phyloP scores from a whole-genome alignment of 352 stramenopile species.

The Globisporangium splendens region DNA sequence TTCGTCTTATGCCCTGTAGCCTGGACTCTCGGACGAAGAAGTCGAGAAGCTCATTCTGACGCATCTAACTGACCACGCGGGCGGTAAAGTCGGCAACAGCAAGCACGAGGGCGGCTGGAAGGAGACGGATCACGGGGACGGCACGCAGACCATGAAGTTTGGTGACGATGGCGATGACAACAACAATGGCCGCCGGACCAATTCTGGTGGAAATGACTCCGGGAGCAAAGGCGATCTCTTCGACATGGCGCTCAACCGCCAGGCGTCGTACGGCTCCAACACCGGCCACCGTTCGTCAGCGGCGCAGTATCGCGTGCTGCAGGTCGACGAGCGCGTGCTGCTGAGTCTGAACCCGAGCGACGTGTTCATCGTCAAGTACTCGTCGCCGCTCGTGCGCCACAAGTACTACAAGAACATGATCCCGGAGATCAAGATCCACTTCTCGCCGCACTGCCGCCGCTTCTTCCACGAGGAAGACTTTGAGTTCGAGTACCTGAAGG shows the following conservation, averaged over 20 bases:
- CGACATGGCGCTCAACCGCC: constrained; percentile 83
- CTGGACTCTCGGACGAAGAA: constrained; percentile 75
- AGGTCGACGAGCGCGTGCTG: constrained; percentile 75
- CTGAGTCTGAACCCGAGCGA: constrained; percentile 71
- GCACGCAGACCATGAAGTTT: constrained; percentile 81
- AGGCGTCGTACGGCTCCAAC: constrained; percentile 51
- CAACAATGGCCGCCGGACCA: constrained; percentile 27
- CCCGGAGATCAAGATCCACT: constrained; percentile 89
- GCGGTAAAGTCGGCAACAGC: constrained; percentile 19
- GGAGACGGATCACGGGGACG: constrained; percentile 55
- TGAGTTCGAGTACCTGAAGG: constrained; percentile 91
- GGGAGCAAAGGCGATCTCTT: constrained; percentile 63
- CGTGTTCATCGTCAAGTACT: constrained; percentile 86
- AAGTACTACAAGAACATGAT: constrained; percentile 94
- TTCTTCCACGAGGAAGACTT: constrained; percentile 97
- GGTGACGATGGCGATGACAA: constrained; percentile 50
- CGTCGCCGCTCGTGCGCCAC: constrained; percentile 41
- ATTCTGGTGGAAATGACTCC: too few relatives aligned
- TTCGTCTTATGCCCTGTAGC: constrained; percentile 19
- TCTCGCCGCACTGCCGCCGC: constrained; percentile 86
- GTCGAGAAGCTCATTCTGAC: constrained; percentile 80
- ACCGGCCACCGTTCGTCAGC: constrained; percentile 44
- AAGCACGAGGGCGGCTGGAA: constrained; percentile 41
- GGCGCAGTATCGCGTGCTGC: constrained; percentile 67
- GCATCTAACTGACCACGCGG: constrained; percentile 34